These are phyloP conservation scores for Erythrobasidium hasegawianum DNA, from an alignment of 1,284 basidiomycete genomes.

Conservation along the genomic window DNA sequence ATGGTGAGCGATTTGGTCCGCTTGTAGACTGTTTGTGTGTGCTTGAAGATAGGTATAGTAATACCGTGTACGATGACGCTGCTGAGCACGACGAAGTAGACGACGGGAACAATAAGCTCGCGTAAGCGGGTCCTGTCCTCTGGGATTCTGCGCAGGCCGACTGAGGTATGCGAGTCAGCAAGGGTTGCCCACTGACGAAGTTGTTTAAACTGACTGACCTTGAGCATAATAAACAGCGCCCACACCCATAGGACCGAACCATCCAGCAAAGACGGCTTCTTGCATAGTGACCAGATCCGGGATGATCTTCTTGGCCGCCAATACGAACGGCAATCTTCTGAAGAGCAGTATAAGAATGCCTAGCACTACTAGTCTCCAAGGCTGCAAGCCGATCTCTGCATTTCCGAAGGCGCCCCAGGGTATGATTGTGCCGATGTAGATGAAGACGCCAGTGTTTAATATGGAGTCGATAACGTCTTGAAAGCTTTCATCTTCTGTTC, in stretches of 20 bases:
- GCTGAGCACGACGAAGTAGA: slow-evolving; percentile 55
- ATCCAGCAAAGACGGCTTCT: slow-evolving; percentile 48
- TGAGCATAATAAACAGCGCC: slow-evolving; percentile 55
- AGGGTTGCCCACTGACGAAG: no score
- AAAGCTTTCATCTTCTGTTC: slow-evolving; percentile 54
- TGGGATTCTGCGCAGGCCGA: slow-evolving; percentile 53
- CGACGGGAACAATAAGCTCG: slow-evolving; percentile 51
- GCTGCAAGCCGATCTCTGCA: slow-evolving; percentile 40
- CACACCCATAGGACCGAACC: slow-evolving; percentile 50
- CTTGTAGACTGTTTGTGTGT: neutral
- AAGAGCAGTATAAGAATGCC: slow-evolving; percentile 51
- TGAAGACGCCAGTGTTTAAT: slow-evolving; percentile 50
- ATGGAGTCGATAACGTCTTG: slow-evolving; percentile 58
- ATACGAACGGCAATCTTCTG: slow-evolving; percentile 47
- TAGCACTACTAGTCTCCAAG: slow-evolving; percentile 50
- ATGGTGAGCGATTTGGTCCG: neutral
- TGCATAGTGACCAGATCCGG: slow-evolving; percentile 45
- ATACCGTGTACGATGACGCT: slow-evolving; percentile 54
- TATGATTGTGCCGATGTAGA: slow-evolving; percentile 51
- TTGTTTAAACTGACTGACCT: neutral
- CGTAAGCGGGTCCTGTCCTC: slow-evolving; percentile 51
- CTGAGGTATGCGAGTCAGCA: slow-evolving; percentile 37
- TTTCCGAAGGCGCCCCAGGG: slow-evolving; percentile 40
- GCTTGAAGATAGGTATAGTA: slow-evolving; percentile 40
- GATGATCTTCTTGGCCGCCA: slow-evolving; percentile 44